Percentiles rank a stretch among this genome's conserved stretches.
Conservation (phyloP, 2,329 filamentous ascomycete genomes). For the Helotiales sp. region DNA sequence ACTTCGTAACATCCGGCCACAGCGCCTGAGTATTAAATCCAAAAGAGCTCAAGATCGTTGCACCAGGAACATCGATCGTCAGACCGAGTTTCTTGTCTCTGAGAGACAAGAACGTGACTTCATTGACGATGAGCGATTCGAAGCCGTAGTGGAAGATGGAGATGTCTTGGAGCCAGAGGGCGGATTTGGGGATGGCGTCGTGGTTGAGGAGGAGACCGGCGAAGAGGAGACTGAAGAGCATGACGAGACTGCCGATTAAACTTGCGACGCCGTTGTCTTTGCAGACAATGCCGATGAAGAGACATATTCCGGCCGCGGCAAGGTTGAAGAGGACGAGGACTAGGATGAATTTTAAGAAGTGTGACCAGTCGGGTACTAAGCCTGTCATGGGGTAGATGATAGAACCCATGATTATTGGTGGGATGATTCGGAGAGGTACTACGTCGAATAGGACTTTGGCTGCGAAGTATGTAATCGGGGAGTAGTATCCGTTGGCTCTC, state of each 20-base stretch:
- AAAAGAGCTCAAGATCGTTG: constrained; percentile 91
- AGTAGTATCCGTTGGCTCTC: constrained; percentile 95
- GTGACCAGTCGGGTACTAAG: constrained; percentile 76
- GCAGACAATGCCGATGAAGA: constrained; percentile 96
- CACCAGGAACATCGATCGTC: constrained; percentile 94
- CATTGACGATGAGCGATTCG: constrained; percentile 95
- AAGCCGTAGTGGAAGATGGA: constrained; percentile 99
- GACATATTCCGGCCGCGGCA: constrained; percentile 87
- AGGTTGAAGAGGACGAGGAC: constrained; percentile 96
- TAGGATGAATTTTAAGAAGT: constrained; percentile 91
- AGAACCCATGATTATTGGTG: constrained; percentile 90
- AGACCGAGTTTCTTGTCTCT: constrained; percentile 95
- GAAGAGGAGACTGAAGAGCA: constrained; percentile 96
- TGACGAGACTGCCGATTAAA: constrained; percentile 90
- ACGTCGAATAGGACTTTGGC: constrained; percentile 99
- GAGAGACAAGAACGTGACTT: constrained; percentile 87
- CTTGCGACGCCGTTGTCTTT: constrained; percentile 91
- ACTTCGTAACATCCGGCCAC: constrained; percentile 81
- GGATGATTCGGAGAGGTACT: constrained; percentile 89
- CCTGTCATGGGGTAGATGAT: constrained; percentile 99
- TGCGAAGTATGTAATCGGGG: constrained; percentile 89
- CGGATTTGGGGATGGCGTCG: constrained; percentile 83
- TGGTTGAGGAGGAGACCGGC: constrained; percentile 94
- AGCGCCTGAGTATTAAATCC: constrained; percentile 88
- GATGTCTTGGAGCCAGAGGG: constrained; percentile 87